phyloP scores from a whole-genome alignment of 768 basidiomycete species.

The Mycena capillaripes region DNA sequence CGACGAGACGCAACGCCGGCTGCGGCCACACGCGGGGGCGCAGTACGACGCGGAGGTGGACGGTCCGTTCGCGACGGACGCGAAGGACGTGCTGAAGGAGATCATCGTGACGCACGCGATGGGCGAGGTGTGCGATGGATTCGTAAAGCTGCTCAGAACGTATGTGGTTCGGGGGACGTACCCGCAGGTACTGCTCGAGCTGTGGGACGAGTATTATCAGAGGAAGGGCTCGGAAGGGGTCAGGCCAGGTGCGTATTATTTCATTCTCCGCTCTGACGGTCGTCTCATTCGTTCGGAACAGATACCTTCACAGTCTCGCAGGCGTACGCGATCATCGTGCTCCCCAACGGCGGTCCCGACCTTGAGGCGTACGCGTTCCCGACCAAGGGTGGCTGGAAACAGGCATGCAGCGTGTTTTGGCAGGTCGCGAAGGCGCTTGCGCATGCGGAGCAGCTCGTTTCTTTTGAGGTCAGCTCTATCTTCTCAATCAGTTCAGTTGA shows the following conservation, averaged over 20 bases:
- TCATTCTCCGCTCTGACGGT: too few species aligned
- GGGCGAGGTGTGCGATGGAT: constrained; percentile 82
- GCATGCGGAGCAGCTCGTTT: constrained; percentile 82
- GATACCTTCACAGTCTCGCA: constrained; percentile 85
- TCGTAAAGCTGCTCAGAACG: constrained; percentile 84
- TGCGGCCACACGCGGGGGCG: constrained; percentile 32
- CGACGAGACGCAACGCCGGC: constrained; percentile 55
- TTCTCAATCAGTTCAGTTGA: not conserved
- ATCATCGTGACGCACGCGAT: constrained; percentile 82
- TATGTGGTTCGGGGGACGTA: constrained; percentile 92
- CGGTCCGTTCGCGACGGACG: constrained; percentile 78
- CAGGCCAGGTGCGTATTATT: constrained; percentile 75
- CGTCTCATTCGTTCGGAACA: constrained; percentile 46
- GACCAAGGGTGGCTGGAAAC: constrained; percentile 78
- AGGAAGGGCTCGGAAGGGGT: constrained; percentile 86
- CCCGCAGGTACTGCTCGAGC: constrained; percentile 78
- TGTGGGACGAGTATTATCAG: constrained; percentile 90
- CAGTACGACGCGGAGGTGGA: constrained; percentile 58
- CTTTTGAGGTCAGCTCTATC: constrained; percentile 82
- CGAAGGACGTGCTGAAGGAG: constrained; percentile 84
- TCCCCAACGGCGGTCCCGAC: constrained; percentile 92
- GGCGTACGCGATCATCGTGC: constrained; percentile 89
- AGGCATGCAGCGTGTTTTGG: constrained; percentile 93
- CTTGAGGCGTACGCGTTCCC: constrained; percentile 87
- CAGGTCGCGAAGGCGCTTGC: constrained; percentile 86